Evolutionary conservation across 2,329 filamentous ascomycete genomes (phyloP).

Genomic region (Arthrobotrys musiformis): DNA sequence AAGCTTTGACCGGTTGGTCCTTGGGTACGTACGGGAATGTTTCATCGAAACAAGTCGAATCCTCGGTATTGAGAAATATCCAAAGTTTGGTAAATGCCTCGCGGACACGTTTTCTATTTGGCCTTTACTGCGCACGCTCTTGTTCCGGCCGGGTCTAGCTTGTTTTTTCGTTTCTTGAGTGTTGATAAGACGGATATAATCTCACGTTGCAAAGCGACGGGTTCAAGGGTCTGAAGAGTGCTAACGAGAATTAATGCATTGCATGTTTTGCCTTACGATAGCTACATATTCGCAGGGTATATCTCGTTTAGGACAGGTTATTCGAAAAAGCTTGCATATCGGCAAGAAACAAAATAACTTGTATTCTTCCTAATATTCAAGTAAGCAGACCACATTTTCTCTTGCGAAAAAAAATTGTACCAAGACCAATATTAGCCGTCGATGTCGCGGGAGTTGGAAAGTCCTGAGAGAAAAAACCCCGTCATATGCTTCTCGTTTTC

Average conservation of each 20-base stretch:
- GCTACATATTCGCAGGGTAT: not conserved
- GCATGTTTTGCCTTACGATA: not conserved
- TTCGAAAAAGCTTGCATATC: not conserved
- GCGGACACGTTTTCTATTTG: constrained; percentile 29
- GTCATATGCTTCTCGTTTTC: too few relatives aligned
- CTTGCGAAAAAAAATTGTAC: constrained; percentile 2
- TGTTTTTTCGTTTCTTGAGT: not conserved
- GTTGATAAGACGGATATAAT: constrained; percentile 14
- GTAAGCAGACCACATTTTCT: constrained; percentile 6
- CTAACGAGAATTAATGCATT: not conserved
- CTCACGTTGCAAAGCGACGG: constrained; percentile 8
- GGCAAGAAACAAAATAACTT: not conserved
- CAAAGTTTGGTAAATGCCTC: constrained; percentile 51
- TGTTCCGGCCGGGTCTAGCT: constrained; percentile 3
- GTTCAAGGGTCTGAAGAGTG: constrained; percentile 17
- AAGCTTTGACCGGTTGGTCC: constrained; percentile 1
- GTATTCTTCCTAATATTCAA: constrained; percentile 8
- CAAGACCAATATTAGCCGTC: constrained; percentile 51
- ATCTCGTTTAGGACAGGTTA: not conserved
- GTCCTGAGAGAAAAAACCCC: not conserved
- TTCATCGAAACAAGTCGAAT: constrained; percentile 27
- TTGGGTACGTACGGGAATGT: constrained; percentile 2
- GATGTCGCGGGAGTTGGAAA: constrained; percentile 9
- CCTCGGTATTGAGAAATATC: constrained; percentile 20
- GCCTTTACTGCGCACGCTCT: not conserved